Percentiles rank a stretch among this genome's conserved stretches.
These are phyloP conservation scores for Lichtheimia corymbifera DNA, from an alignment of 371 early-diverging fungal genomes.

Conservation along the genomic window DNA sequence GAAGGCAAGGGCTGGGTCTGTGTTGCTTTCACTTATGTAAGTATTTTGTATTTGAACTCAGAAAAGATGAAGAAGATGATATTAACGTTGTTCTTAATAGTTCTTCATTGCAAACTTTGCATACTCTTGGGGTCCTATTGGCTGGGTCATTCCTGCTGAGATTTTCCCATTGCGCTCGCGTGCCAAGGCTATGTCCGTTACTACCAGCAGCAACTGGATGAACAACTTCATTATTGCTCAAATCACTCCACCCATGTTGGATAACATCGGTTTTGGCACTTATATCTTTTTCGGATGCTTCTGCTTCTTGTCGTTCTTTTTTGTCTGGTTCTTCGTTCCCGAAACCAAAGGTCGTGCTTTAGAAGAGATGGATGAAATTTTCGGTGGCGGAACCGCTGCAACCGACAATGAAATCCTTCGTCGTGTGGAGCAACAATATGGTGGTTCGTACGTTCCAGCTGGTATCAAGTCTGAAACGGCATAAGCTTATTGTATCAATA, in stretches of 20 bases:
- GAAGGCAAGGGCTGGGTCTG: constrained; percentile 37
- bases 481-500: background rate
- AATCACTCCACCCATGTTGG: constrained; percentile 22
- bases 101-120: constrained; percentile 68
- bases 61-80: background rate
- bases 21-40: constrained; percentile 57
- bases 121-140: constrained; percentile 64
- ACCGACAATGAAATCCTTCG: constrained; percentile 17
- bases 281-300: constrained; percentile 49
- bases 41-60: background rate
- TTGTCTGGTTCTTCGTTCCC: constrained; percentile 27
- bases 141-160: constrained; percentile 91
- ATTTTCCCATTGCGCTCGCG: constrained; percentile 76
- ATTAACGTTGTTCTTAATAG: background rate
- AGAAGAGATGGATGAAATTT: constrained; percentile 51
- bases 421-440: constrained; percentile 15
- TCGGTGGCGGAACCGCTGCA: constrained; percentile 24
- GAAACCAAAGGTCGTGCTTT: constrained; percentile 50
- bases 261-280: constrained; percentile 27
- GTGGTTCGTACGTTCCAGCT: constrained; percentile 5
- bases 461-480: background rate
- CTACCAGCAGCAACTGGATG: constrained; percentile 91
- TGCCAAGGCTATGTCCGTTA: constrained; percentile 81
- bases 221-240: constrained; percentile 50
- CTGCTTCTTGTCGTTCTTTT: constrained; percentile 25